phyloP scores from a whole-genome alignment of 108 stramenopile genomes.

The Schizochytrium sp. region DNA sequence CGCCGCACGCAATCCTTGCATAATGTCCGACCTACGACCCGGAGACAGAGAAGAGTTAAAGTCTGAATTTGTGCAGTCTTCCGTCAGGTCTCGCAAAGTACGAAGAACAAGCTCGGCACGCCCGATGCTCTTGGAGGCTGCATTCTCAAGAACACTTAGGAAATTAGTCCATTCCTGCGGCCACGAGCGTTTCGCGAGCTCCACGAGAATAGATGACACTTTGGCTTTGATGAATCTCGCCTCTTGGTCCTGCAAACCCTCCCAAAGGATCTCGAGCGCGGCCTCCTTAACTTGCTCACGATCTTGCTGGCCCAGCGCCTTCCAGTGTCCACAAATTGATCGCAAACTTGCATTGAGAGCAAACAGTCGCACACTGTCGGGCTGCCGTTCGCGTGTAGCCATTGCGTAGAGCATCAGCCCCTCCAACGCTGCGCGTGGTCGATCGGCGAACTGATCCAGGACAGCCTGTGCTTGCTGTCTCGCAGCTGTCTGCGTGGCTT shows the following conservation, averaged over 20 bases:
- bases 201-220: not conserved
- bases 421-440: not conserved
- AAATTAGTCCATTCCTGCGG: not conserved
- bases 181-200: not conserved
- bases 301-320: not conserved
- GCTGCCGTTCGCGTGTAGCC: not conserved
- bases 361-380: not conserved
- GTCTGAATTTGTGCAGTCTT: constrained; percentile 11
- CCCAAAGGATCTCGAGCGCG: not conserved
- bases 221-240: not conserved
- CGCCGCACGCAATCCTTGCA: not conserved
- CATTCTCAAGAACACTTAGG: not conserved
- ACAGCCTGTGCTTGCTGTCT: not conserved
- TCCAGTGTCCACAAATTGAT: not conserved
- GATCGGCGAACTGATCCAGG: not conserved
- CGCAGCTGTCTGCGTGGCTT: not conserved
- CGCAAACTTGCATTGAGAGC: not conserved
- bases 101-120: not conserved
- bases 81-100: not conserved
- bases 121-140: not conserved
- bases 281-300: not conserved
- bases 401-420: not conserved
- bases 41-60: not conserved
- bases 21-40: not conserved
- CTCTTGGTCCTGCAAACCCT: not conserved